Conservation (phyloP, 192 early-diverging fungal species). For the Cladochytrium replicatum region DNA sequence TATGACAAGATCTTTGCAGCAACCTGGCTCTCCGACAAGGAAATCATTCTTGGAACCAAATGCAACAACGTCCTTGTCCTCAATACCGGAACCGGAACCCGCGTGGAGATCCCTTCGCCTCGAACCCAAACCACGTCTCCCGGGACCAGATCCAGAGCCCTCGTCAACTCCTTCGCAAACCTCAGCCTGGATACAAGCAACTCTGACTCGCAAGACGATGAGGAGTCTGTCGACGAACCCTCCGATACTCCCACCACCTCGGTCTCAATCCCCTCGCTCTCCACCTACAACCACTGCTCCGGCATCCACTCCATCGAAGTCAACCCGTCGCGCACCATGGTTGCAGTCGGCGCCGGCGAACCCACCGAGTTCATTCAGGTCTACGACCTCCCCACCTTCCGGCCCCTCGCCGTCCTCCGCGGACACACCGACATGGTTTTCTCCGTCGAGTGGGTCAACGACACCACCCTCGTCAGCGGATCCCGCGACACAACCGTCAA, state of each 20-base stretch:
- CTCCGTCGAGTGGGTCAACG: conserved; percentile 46
- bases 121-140: not conserved
- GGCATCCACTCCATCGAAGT: conserved; percentile 54
- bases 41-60: conserved; percentile 54
- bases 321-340: conserved; percentile 49
- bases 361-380: conserved; percentile 49
- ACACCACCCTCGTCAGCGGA: conserved; percentile 49
- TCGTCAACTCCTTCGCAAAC: no score
- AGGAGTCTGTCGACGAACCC: no score
- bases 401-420: conserved; percentile 42
- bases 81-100: conserved; percentile 22
- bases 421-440: conserved; percentile 62
- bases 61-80: conserved; percentile 38
- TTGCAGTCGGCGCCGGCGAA: conserved; percentile 52
- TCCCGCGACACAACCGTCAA: conserved; percentile 47
- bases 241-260: no score
- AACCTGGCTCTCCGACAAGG: conserved; percentile 35
- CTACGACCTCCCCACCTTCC: conserved; percentile 49
- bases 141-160: not conserved
- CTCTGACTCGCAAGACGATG: not conserved
- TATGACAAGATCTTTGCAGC: conserved; percentile 52
- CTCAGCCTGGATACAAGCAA: not conserved
- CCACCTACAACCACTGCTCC: conserved; percentile 16
- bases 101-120: conserved; percentile 25
- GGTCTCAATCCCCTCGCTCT: no score